Conservation (phyloP, 352 stramenopile genomes). For the Phytophthora idaei region DNA sequence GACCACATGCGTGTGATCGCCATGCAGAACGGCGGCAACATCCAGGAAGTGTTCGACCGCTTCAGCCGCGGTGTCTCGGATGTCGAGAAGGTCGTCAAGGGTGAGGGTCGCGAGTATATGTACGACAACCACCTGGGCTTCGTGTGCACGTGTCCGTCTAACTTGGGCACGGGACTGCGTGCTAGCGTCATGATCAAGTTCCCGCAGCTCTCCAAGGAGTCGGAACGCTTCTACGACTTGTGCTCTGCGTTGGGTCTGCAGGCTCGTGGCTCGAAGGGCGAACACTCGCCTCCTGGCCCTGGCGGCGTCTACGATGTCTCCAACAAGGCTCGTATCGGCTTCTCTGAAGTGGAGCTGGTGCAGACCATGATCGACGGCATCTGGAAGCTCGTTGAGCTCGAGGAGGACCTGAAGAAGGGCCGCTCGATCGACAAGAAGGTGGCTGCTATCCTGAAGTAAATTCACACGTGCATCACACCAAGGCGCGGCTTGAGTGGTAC, state of each 20-base stretch:
- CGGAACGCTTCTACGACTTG: conserved; percentile 62
- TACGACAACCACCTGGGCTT: conserved; percentile 75
- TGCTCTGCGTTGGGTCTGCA: conserved; percentile 65
- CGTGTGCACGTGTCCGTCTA: conserved; percentile 72
- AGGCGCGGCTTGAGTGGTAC: conserved; percentile 1
- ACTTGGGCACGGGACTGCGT: conserved; percentile 71
- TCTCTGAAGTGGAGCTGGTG: conserved; percentile 90
- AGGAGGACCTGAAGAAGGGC: conserved; percentile 87
- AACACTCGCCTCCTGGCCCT: conserved; percentile 67
- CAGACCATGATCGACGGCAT: conserved; percentile 93
- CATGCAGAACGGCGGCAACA: conserved; percentile 83
- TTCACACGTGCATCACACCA: neutral
- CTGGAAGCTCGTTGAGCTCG: conserved; percentile 89
- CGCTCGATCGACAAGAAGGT: conserved; percentile 72
- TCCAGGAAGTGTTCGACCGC: conserved; percentile 87
- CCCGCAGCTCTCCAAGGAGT: conserved; percentile 60
- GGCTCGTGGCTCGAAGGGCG: conserved; percentile 62
- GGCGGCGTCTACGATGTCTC: conserved; percentile 90
- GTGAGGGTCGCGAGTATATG: conserved; percentile 67
- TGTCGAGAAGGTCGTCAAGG: conserved; percentile 64
- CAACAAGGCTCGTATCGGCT: conserved; percentile 88
- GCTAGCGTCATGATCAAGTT: conserved; percentile 79
- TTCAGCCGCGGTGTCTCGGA: conserved; percentile 67
- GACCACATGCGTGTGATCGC: conserved; percentile 85
- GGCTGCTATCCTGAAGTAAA: conserved; percentile 50